phyloP scores from a whole-genome alignment of 768 basidiomycete species.

The Vishniacozyma victoriae region DNA sequence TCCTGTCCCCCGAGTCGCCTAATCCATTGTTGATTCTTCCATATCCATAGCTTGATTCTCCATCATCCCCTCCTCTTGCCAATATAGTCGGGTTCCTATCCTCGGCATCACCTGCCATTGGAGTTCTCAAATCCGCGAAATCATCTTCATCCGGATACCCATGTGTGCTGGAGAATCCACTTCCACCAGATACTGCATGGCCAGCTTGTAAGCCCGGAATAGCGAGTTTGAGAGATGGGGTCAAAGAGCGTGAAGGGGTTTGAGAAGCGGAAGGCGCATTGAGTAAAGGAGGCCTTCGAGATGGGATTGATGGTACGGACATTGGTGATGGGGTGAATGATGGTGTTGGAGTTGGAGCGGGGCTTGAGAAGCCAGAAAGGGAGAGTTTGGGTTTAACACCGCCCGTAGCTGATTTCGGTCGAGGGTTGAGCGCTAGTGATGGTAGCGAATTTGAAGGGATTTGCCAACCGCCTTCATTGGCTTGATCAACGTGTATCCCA shows the following conservation, averaged over 20 bases:
- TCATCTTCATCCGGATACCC: constrained; percentile 13
- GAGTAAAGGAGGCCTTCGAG: constrained; percentile 17
- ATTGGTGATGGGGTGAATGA: neutral
- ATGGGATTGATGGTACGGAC: constrained; percentile 2
- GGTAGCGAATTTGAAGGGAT: constrained; percentile 17
- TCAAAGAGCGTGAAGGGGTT: neutral
- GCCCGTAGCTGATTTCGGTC: constrained; percentile 11
- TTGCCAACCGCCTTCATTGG: constrained; percentile 35
- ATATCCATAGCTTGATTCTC: constrained; percentile 35
- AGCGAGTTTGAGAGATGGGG: constrained; percentile 17
- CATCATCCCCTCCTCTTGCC: constrained; percentile 29
- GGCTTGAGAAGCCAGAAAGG: constrained; percentile 26
- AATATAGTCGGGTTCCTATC: constrained; percentile 33
- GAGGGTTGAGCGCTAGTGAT: constrained; percentile 20
- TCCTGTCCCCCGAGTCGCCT: constrained; percentile 5
- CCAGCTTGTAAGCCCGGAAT: constrained; percentile 16
- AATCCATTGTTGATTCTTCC: constrained; percentile 20
- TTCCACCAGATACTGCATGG: neutral
- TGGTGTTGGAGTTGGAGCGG: neutral
- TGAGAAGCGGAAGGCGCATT: constrained; percentile 19
- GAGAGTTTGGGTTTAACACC: constrained; percentile 31
- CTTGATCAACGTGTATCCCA: constrained; percentile 41
- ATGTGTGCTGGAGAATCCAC: constrained; percentile 11
- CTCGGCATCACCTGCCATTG: constrained; percentile 14
- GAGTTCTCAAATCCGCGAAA: constrained; percentile 1